Percentiles rank a stretch among this genome's conserved stretches.
Conservation (phyloP, 2,329 filamentous ascomycete species). For the Dichotomopilus funicola region DNA sequence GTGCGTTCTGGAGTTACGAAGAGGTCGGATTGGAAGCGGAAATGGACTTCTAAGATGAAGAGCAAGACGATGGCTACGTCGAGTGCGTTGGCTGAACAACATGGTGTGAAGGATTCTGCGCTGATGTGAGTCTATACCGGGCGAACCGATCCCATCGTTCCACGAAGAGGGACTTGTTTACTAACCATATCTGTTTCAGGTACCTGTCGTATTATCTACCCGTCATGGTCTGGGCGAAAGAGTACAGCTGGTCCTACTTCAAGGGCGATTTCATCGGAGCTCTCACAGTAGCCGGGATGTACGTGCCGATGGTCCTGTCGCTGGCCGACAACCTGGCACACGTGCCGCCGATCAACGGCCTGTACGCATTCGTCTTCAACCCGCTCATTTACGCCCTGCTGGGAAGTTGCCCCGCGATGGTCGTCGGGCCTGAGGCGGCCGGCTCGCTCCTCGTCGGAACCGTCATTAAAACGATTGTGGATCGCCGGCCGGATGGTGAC, state of each 20-base stretch:
- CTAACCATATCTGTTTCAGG: conserved; percentile 38
- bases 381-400: conserved; percentile 86
- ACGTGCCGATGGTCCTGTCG: conserved; percentile 93
- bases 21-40: conserved; percentile 40
- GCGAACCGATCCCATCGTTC: too few relatives aligned
- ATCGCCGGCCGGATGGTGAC: conserved; percentile 56
- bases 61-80: conserved; percentile 68
- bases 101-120: conserved; percentile 66
- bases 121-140: conserved; percentile 54
- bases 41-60: conserved; percentile 46
- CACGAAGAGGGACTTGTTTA: too few relatives aligned
- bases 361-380: conserved; percentile 91
- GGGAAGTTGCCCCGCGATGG: conserved; percentile 86
- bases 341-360: conserved; percentile 84
- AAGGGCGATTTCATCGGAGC: conserved; percentile 83
- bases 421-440: conserved; percentile 90
- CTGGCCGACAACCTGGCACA: conserved; percentile 89
- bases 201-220: conserved; percentile 93
- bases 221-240: conserved; percentile 79
- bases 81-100: conserved; percentile 60
- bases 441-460: conserved; percentile 86
- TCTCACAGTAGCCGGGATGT: conserved; percentile 96
- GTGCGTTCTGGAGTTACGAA: conserved; percentile 32
- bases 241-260: conserved; percentile 77
- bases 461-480: conserved; percentile 72